Evolutionary conservation across 495 filamentous ascomycete genomes (phyloP), one percentile per base, ranked within the genome.

Genomic region (Talaromyces thailandensis): DNA sequence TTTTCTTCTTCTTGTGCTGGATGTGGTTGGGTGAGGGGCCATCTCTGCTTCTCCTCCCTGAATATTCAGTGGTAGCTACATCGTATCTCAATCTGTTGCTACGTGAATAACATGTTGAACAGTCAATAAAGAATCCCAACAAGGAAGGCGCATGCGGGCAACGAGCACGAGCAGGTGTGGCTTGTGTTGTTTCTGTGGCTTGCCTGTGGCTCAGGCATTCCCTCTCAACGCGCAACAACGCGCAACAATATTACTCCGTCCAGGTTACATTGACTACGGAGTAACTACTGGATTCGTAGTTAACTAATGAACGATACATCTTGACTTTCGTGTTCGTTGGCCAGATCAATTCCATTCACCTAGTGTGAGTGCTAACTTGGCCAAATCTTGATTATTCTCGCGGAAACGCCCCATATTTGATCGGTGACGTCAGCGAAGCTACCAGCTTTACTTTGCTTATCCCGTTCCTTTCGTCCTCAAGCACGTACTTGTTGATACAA

Each of bases 301-400:
- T n/a, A n/a, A n/a, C n/a, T 18, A 4, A 18, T 23, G 43, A 16
- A 40, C 35, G 11, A 14, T 37, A 37, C 35, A 16, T 11, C 35
- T 32, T 37, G 6, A 37, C 7, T 11, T 12, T 35, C 1, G 35
- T 3, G 9, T 14, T 16, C 35, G 31, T 11, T 40, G 35, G 35
- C 35, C 35, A 16, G 35, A 16, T 40, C 35, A 4, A n/a, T 4
- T 40, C 14, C 4, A 16, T 40, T 23, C 12, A 7, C 6, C 51
- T 55, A 55, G 51, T 55, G 48, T 9, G 43, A 6, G 16, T 8
- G 48, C 21, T 52, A 52, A 6, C 48, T 4, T 4, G 26, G 23
- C 26, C 23, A 55, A 55, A 55, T 55, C 51, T 26, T 55, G 51
- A 55, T 55, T 55, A 55, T 55, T 55, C 51, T 55, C 50, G n/a